Evolutionary conservation across 2,329 filamentous ascomycete genomes (phyloP).

Genomic region (Microdochium paspali): DNA sequence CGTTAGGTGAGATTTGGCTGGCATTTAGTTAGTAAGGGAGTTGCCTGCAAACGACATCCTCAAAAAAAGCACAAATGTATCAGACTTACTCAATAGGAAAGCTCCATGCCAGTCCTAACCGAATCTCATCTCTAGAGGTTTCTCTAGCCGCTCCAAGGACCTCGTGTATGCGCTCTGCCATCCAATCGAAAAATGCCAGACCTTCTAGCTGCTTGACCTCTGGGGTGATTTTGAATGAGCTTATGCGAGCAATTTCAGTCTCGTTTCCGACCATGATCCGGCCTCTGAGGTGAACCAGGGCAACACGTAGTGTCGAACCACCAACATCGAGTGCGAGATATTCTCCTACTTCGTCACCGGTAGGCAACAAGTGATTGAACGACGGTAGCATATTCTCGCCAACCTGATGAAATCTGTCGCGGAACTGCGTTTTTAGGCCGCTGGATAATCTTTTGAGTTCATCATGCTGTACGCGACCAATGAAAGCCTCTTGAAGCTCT

Average conservation of each 20-base stretch:
- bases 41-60: slow-evolving; percentile 11
- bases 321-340: slow-evolving; percentile 60
- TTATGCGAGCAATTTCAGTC: slow-evolving; percentile 43
- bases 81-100: slow-evolving; percentile 57
- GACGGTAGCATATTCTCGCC: slow-evolving; percentile 55
- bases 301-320: slow-evolving; percentile 57
- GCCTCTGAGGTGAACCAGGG: slow-evolving; percentile 50
- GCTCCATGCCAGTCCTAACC: slow-evolving; percentile 57
- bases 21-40: slow-evolving; percentile 4
- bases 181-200: slow-evolving; percentile 58
- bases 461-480: slow-evolving; percentile 35
- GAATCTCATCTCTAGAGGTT: slow-evolving; percentile 33
- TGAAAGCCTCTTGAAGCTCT: slow-evolving; percentile 43
- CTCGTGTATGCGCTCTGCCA: slow-evolving; percentile 50
- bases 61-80: slow-evolving; percentile 1
- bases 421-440: slow-evolving; percentile 44
- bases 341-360: slow-evolving; percentile 47
- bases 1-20: slow-evolving; percentile 54
- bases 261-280: slow-evolving; percentile 27
- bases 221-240: slow-evolving; percentile 45
- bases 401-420: slow-evolving; percentile 39
- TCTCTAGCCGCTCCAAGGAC: slow-evolving; percentile 38
- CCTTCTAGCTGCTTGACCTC: slow-evolving; percentile 48
- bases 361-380: slow-evolving; percentile 54
- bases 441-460: slow-evolving; percentile 35